Percentiles rank a stretch among this genome's conserved stretches.
Evolutionary conservation across 108 stramenopile genomes (phyloP).

Genomic region (Cyclotella atomus): DNA sequence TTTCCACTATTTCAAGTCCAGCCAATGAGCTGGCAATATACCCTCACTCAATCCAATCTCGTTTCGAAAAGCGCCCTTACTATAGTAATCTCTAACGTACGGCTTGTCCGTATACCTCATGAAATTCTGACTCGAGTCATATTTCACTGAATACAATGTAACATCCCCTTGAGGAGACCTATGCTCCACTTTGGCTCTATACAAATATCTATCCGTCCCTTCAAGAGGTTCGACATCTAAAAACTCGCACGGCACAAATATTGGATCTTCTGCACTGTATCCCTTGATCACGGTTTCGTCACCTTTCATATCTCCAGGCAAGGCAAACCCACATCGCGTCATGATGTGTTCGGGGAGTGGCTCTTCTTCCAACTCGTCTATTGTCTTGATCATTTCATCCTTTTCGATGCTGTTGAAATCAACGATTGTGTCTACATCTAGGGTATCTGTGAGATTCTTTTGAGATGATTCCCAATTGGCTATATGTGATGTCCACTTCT

Average conservation of each 20-base stretch:
- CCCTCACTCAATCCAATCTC: slow-evolving; percentile 40
- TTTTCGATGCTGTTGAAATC: slow-evolving; percentile 13
- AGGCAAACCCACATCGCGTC: slow-evolving; percentile 55
- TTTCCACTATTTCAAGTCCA: too few relatives aligned
- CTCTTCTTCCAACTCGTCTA: slow-evolving; percentile 57
- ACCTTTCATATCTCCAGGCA: not conserved
- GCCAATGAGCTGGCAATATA: slow-evolving; percentile 41
- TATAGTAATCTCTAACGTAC: slow-evolving; percentile 38
- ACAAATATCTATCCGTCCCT: slow-evolving; percentile 2
- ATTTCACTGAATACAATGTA: slow-evolving; percentile 14
- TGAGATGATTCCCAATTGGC: slow-evolving; percentile 34
- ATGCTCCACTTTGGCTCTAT: slow-evolving; percentile 1
- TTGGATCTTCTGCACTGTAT: not conserved
- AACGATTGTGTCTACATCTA: slow-evolving; percentile 5
- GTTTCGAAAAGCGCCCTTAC: slow-evolving; percentile 43
- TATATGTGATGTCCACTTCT: slow-evolving; percentile 45
- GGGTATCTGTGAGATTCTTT: slow-evolving; percentile 18
- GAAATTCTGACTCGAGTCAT: slow-evolving; percentile 18
- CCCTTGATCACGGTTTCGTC: not conserved
- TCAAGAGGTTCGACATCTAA: slow-evolving; percentile 1
- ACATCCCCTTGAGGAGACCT: not conserved
- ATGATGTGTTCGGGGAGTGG: slow-evolving; percentile 60
- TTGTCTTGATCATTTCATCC: slow-evolving; percentile 43
- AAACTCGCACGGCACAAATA: slow-evolving; percentile 15
- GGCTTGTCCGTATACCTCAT: slow-evolving; percentile 31